Evolutionary conservation across 1,139 yeast genomes (phyloP), one percentile per base, ranked within the genome.

Genomic region (Lodderomyces elongisporus): DNA sequence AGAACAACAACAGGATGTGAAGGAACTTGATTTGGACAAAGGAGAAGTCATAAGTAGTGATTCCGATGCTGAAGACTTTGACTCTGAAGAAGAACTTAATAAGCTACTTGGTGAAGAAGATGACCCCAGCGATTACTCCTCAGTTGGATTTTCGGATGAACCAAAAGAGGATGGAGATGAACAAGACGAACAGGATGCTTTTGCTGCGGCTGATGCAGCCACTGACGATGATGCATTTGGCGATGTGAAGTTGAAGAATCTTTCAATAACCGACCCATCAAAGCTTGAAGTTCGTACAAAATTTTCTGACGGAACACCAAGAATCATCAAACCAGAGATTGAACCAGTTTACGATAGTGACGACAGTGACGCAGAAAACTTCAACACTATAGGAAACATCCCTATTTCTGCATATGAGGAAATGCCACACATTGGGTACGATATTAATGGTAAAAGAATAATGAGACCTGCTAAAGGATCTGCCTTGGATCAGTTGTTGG

Each of bases 381-480:
- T 67, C 48, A 91, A 91, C 59, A 87, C 97, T 5, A 85, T 91
- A 46, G 98, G 98, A 29, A 85, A 91, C 54, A 74, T 91, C 38
- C 97, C 98, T 33, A 54, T 91, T 23, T 76, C 91, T 15, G 96
- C 96, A 1, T 91, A 91, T 55, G 99, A 91, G 35, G 95, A 88
- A 56, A 84, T 84, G 81, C 98, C 98, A 2, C 98, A 93, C 56
- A 79, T 91, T 44, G 98, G 98, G 36, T 91, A 91, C 59, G 93
- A 88, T 57, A 88, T 91, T 51, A 93, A 93, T 56, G 98, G 99
- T 52, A 89, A 88, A 57, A 77, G 98, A 52, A 88, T 91, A 49
- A 89, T 93, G 97, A 77, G 99, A 59, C 99, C 99, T 9, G 98
- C 97, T 12, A 84, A 85, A 52, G 96, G 96, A 6, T 79, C 94